Base-by-base conservation (phyloP, 192 early-diverging fungal species). In the Dissophora ornata region DNA sequence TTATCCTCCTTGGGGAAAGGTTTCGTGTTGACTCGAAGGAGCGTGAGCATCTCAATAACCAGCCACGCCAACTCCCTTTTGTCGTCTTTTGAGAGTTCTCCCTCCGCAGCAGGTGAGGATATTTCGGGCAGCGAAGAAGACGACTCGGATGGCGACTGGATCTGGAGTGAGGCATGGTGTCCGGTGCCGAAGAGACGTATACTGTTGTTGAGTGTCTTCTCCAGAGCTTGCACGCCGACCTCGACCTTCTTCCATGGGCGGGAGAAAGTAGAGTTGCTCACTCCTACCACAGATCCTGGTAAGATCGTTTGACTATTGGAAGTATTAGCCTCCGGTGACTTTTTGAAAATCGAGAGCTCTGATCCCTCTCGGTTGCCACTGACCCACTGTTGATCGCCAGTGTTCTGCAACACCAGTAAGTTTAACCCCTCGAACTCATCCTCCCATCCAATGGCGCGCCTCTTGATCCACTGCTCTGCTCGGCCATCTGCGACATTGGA, bases 171-270 rank as follows among this genome's bases (percentile, higher is more conserved):
- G 2, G 63, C 73, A 49, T 51, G 50, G n/a, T 2, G 3, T 29
- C 41, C 58, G 3, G 51, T 57, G 2, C 73, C 73, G 57, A 77
- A 77, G 13, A 77, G 10, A 4, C 40, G 18, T 5, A 67, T 18
- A 38, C 46, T 41, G 16, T 70, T 6, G 34, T 73, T 62, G 26
- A 85, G 22, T 29, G 66, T 52, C 16, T 25, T 36, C 42, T 61
- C 48, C 36, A 85, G 48, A 0, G 67, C 54, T 2, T 78, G 25
- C 22, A 48, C 33, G 1, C 84, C 84, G 13, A 63, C 33, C 16
- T 80, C 46, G 11, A 86, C 79, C 33, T 86, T 86, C 21, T 32
- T 26, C 84, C 84, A 86, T 16, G 82, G 84, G 3, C 50, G 48
- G 11, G 32, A 15, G 38, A 83, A 77, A 2, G 77, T 58, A 16